These are phyloP conservation scores for Aspergillus proliferans DNA, from an alignment of 2,329 filamentous ascomycete genomes.

Conservation along the genomic window DNA sequence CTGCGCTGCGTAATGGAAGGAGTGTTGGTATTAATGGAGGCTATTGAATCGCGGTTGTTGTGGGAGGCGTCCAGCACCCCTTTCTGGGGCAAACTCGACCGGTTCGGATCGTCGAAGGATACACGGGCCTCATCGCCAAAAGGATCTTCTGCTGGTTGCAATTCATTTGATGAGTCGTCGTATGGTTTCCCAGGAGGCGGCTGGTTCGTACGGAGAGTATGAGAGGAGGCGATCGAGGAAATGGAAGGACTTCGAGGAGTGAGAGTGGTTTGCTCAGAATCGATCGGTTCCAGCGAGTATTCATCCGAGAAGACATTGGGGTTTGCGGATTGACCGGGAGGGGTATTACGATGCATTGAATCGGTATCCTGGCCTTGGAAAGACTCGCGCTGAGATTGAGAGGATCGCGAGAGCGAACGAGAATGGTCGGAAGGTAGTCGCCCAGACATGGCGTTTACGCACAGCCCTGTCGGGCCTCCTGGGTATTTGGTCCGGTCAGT, in stretches of 20 bases:
- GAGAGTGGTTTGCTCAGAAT: slow-evolving; percentile 27
- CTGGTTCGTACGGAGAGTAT: slow-evolving; percentile 24
- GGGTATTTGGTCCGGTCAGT: slow-evolving; percentile 21
- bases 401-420: slow-evolving; percentile 29
- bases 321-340: slow-evolving; percentile 28
- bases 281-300: slow-evolving; percentile 39
- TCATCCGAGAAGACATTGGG: slow-evolving; percentile 46
- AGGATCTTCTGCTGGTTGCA: slow-evolving; percentile 23
- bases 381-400: slow-evolving; percentile 18
- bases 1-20: slow-evolving; percentile 34
- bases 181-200: slow-evolving; percentile 10
- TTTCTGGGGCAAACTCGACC: slow-evolving; percentile 33
- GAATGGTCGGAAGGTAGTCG: slow-evolving; percentile 31
- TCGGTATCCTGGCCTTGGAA: slow-evolving; percentile 20
- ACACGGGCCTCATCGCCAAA: slow-evolving; percentile 31
- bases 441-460: slow-evolving; percentile 33
- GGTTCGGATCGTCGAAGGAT: slow-evolving; percentile 26
- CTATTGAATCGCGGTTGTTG: slow-evolving; percentile 25
- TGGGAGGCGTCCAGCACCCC: slow-evolving; percentile 16
- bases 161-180: slow-evolving; percentile 12
- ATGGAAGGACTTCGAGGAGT: slow-evolving; percentile 23
- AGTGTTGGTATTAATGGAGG: slow-evolving; percentile 24
- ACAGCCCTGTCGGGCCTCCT: slow-evolving; percentile 35
- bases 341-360: slow-evolving; percentile 23
- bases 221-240: slow-evolving; percentile 28